These are phyloP conservation scores for Colletotrichum chrysophilum DNA, from an alignment of 2,329 filamentous ascomycete genomes.

Conservation along the genomic window DNA sequence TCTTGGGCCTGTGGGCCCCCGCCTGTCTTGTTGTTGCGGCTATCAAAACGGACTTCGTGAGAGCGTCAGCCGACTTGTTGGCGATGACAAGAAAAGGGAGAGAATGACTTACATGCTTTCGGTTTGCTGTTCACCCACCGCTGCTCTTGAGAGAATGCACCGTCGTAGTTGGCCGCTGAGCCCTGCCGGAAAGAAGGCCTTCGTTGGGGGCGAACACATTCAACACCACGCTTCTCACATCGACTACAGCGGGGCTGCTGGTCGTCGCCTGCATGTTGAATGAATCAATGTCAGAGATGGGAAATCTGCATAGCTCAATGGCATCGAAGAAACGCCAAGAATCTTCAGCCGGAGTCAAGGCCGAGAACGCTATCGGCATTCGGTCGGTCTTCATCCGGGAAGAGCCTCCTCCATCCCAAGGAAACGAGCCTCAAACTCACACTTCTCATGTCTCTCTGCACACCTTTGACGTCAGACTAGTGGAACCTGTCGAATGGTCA, in stretches of 20 bases:
- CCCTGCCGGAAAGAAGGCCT: slow-evolving; percentile 42
- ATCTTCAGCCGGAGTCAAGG: neutral
- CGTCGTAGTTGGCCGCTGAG: slow-evolving; percentile 32
- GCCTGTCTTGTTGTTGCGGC: neutral
- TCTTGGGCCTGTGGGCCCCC: neutral
- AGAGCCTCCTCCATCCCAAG: neutral
- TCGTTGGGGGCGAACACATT: slow-evolving; percentile 37
- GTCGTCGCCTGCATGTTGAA: slow-evolving; percentile 37
- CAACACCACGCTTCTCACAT: slow-evolving; percentile 36
- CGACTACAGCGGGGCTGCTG: slow-evolving; percentile 39
- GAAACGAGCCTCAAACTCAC: slow-evolving; percentile 13
- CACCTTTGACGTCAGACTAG: neutral
- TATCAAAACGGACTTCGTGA: neutral
- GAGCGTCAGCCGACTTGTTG: neutral
- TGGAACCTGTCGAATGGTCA: neutral
- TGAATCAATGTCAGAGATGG: neutral
- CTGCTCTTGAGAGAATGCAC: slow-evolving; percentile 31
- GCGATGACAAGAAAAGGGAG: neutral
- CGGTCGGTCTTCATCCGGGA: neutral
- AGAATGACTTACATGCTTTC: slow-evolving; percentile 33
- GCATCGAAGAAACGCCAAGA: neutral
- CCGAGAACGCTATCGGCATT: neutral
- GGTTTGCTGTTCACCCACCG: slow-evolving; percentile 41
- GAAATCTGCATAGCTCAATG: neutral
- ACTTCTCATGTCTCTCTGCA: slow-evolving; percentile 29